Evolutionary conservation across 108 stramenopile species (phyloP).

Genomic region (Craspedostauros australis): DNA sequence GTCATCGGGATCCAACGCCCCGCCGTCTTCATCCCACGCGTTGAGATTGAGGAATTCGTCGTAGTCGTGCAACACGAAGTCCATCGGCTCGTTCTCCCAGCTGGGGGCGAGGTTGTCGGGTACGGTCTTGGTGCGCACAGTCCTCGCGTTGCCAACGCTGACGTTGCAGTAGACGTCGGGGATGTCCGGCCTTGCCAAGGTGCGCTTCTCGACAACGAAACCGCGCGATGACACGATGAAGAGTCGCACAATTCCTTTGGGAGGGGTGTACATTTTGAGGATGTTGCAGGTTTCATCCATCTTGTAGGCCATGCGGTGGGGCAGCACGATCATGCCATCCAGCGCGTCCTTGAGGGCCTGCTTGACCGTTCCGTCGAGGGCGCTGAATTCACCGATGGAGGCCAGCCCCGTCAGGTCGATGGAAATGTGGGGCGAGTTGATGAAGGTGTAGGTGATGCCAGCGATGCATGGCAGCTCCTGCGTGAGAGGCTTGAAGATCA

Average conservation of each 20-base stretch:
- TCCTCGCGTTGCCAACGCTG: constrained; percentile 24
- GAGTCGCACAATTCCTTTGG: constrained; percentile 47
- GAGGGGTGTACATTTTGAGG: constrained; percentile 39
- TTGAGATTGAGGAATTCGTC: constrained; percentile 47
- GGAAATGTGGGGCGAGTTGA: constrained; percentile 49
- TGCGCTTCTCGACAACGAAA: constrained; percentile 37
- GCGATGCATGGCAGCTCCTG: constrained; percentile 43
- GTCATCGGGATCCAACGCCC: constrained; percentile 47
- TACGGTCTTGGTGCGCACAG: constrained; percentile 23
- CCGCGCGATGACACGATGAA: constrained; percentile 33
- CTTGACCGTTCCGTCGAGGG: constrained; percentile 29
- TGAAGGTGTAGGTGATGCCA: constrained; percentile 60
- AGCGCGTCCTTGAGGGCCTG: constrained; percentile 21
- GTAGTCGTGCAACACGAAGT: constrained; percentile 47
- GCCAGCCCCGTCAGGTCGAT: constrained; percentile 52
- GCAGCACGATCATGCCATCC: constrained; percentile 43
- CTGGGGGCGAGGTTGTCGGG: constrained; percentile 36
- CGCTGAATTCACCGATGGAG: constrained; percentile 35
- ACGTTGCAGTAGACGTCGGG: constrained; percentile 56
- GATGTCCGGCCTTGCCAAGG: constrained; percentile 44
- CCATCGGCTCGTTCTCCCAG: constrained; percentile 43
- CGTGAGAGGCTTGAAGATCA: constrained; percentile 43
- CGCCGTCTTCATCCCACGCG: constrained; percentile 50
- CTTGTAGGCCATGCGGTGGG: constrained; percentile 45
- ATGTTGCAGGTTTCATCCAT: constrained; percentile 34